Base-by-base conservation (phyloP, 1,284 basidiomycete genomes). In the Marasmius tenuissimus region DNA sequence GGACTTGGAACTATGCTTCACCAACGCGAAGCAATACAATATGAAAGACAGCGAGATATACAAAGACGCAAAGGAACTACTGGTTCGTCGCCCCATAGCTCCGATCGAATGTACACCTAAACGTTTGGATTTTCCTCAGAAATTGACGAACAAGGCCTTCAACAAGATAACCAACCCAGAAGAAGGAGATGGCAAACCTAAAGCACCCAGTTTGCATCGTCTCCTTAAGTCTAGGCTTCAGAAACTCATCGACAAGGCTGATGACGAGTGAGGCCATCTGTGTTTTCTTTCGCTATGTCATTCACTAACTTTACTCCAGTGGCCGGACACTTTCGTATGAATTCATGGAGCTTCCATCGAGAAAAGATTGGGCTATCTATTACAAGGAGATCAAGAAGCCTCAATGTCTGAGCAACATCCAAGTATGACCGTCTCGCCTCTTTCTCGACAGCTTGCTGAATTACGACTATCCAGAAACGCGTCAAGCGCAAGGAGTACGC, bases 1-100 rank as follows among this genome's bases (percentile, higher is more conserved):
- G 57, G 96, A 96, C 70, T 87, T 96, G 55, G 93, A 96, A 68
- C 81, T 89, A 40, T 93, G 94, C 74, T 97, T 96, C 75, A 85
- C 82, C 69, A 98, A 98, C 72, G 96, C 96, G 20, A 93, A 93
- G 77, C 80, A 83, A 66, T 98, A 96, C 77, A 98, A 98, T 73
- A 81, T 88, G 73, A 89, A 90, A 72, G 92, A 90, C 34, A 96
- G 94, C 72, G 82, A 82, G 61, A 94, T 97, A 59, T 96, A 87
- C 82, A 82, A 84, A 61, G 92, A 96, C 75, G 95, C 96, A 9
- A 91, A 89, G 72, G 81, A 83, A 50, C 72, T 87, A 38, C 70
- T 83, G 68, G 85, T 86, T 65, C 62, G 71, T 66, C 37, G 49
- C 2, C 14, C 14, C 6, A 35, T 16, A 57, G 12, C 33, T 38